These are phyloP conservation scores for Allium sativum DNA, from an alignment of 106 monocot species.

Conservation along the genomic window DNA sequence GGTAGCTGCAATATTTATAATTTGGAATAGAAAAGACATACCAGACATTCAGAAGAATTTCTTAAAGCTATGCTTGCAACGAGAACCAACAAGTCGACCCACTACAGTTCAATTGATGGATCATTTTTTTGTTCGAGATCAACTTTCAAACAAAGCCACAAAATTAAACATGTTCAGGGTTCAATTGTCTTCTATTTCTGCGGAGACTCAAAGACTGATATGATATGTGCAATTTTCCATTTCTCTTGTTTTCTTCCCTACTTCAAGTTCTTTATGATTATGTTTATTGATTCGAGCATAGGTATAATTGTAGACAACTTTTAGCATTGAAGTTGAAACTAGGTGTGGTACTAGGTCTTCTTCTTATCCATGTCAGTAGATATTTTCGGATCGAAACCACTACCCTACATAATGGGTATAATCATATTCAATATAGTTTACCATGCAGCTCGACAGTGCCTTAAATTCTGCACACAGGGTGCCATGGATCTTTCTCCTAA, in stretches of 20 bases:
- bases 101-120: conserved; percentile 66
- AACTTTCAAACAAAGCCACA: conserved; percentile 23
- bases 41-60: conserved; percentile 87
- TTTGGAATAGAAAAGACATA: conserved; percentile 91
- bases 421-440: too few relatives aligned
- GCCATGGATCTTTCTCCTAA: not conserved
- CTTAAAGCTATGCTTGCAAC: conserved; percentile 67
- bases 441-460: too few relatives aligned
- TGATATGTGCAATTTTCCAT: not conserved
- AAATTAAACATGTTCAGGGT: conserved; percentile 22
- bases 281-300: too few relatives aligned
- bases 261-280: not conserved
- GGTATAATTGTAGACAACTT: too few relatives aligned
- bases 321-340: too few relatives aligned
- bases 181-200: conserved; percentile 17
- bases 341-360: too few relatives aligned
- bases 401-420: too few relatives aligned
- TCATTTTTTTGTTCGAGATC: conserved; percentile 78
- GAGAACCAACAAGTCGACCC: conserved; percentile 70
- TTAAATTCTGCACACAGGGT: not conserved
- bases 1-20: conserved; percentile 98
- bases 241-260: not conserved
- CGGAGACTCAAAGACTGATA: conserved; percentile 31
- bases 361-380: too few relatives aligned
- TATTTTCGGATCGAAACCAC: too few relatives aligned